Evolutionary conservation across 2,329 filamentous ascomycete species (phyloP).

Genomic region (Fusarium solani-melongenae): DNA sequence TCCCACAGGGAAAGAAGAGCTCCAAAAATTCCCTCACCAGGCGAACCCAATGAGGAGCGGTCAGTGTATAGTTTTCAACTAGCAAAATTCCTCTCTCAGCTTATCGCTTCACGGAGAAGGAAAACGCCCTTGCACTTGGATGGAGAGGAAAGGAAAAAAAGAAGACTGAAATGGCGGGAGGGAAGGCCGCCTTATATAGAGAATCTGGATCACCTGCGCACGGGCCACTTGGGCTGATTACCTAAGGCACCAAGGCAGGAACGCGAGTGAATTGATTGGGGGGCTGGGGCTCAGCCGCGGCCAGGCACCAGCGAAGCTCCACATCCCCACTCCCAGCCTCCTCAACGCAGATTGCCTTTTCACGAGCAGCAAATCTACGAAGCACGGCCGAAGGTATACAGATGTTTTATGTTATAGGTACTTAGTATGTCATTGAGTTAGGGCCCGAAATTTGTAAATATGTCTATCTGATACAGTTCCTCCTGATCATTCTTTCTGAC

Average conservation of each 20-base stretch:
- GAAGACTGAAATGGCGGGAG: constrained; percentile 43
- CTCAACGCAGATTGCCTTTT: not conserved
- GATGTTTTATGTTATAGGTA: not conserved
- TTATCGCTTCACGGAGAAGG: constrained; percentile 71
- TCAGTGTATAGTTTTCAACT: constrained; percentile 87
- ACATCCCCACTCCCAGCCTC: not conserved
- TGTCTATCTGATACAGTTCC: not conserved
- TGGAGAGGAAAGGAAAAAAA: constrained; percentile 60
- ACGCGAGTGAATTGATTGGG: constrained; percentile 30
- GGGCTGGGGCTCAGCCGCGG: constrained; percentile 9
- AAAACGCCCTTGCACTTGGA: constrained; percentile 77
- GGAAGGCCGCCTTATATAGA: constrained; percentile 49
- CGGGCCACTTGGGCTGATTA: constrained; percentile 22
- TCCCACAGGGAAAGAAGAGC: constrained; percentile 44
- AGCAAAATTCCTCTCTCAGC: constrained; percentile 86
- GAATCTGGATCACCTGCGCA: constrained; percentile 24
- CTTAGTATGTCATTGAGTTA: not conserved
- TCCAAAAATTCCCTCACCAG: constrained; percentile 81
- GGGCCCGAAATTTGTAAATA: too few species aligned
- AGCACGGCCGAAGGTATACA: not conserved
- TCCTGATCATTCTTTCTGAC: not conserved
- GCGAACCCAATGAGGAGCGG: constrained; percentile 74
- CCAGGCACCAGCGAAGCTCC: constrained; percentile 32
- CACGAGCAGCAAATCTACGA: not conserved
- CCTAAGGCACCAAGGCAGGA: constrained; percentile 31